phyloP scores from a whole-genome alignment of 805 yeast species.

The Saccharomycopsis schoenii region DNA sequence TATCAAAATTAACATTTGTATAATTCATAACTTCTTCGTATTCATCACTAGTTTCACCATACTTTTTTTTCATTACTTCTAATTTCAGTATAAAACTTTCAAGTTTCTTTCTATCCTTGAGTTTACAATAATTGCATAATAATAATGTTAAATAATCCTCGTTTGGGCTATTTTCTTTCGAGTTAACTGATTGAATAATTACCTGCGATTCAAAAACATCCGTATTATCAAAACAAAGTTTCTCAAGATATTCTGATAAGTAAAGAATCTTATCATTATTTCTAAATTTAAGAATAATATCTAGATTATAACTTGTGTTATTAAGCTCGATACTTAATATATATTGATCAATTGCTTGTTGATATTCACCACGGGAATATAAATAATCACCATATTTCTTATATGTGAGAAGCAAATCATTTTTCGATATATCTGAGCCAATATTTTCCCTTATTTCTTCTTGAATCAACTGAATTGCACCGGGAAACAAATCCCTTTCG shows the following conservation, averaged over 20 bases:
- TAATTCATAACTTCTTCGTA: conserved; percentile 8
- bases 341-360: conserved; percentile 68
- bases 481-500: conserved; percentile 58
- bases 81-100: conserved; percentile 30
- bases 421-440: conserved; percentile 21
- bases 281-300: conserved; percentile 43
- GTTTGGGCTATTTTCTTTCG: neutral
- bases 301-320: conserved; percentile 19
- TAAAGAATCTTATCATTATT: conserved; percentile 42
- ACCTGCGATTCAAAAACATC: conserved; percentile 25
- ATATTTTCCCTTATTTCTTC: conserved; percentile 13
- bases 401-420: conserved; percentile 33
- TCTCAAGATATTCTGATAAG: conserved; percentile 35
- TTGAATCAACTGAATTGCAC: conserved; percentile 63
- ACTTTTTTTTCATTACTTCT: conserved; percentile 11
- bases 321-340: conserved; percentile 39
- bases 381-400: conserved; percentile 63
- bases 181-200: conserved; percentile 28
- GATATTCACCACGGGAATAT: conserved; percentile 53
- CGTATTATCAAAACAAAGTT: conserved; percentile 9
- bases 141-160: conserved; percentile 44
- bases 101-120: conserved; percentile 35
- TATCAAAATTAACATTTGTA: conserved; percentile 13
- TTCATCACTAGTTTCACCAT: neutral
- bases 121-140: conserved; percentile 46